phyloP scores from a whole-genome alignment of 257 asterid species.

The Capsicum rhomboideum region DNA sequence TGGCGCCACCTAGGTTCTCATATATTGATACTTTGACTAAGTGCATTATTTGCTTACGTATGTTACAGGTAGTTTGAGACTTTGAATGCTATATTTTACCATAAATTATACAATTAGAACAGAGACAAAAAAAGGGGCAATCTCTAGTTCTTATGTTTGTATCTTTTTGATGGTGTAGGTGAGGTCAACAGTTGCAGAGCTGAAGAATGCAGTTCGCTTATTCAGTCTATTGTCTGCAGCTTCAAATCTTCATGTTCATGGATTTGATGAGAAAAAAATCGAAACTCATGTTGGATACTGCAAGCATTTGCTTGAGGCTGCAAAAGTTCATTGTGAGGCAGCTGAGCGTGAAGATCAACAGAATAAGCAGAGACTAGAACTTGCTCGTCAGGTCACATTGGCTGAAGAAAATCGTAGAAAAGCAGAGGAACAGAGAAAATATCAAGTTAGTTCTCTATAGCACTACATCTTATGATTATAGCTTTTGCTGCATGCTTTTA shows the following conservation, averaged over 20 bases:
- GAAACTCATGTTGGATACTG: conserved; percentile 97
- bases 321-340: conserved; percentile 82
- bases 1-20: conserved; percentile 1
- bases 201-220: conserved; percentile 90
- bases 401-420: conserved; percentile 82
- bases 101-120: background rate
- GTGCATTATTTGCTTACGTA: background rate
- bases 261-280: conserved; percentile 95
- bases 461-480: background rate
- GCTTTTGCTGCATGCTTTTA: conserved; percentile 2
- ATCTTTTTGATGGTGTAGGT: conserved; percentile 31
- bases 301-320: conserved; percentile 93
- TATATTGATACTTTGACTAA: background rate
- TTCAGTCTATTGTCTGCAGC: conserved; percentile 87
- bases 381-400: conserved; percentile 78
- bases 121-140: background rate
- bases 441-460: conserved; percentile 42
- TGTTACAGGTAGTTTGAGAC: background rate
- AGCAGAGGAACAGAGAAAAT: conserved; percentile 91
- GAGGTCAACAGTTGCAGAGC: conserved; percentile 92
- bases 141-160: background rate
- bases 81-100: background rate
- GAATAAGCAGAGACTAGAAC: conserved; percentile 67
- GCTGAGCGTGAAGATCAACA: conserved; percentile 95
- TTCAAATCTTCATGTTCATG: conserved; percentile 81